Percentiles rank a stretch among this genome's conserved stretches.
Evolutionary conservation across 2,329 filamentous ascomycete genomes (phyloP).

Genomic region (Cercospora citrullina): DNA sequence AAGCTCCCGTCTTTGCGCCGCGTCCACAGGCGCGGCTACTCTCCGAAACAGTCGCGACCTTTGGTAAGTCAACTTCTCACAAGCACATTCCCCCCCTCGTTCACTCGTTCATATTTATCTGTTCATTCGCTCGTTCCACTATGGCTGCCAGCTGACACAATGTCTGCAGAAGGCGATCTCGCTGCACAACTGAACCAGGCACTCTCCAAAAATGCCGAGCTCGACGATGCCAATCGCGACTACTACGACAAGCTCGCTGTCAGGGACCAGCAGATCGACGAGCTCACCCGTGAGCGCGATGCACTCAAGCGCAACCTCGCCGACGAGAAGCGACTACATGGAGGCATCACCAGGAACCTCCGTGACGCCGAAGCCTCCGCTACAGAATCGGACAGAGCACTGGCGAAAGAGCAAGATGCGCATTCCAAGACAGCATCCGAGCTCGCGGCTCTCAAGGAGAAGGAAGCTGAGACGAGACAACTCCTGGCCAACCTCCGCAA

Average conservation of each 20-base stretch:
- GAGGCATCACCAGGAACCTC: background rate
- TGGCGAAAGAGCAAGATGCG: background rate
- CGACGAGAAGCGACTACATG: background rate
- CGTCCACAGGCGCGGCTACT: background rate
- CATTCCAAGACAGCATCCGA: background rate
- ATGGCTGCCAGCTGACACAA: conserved; percentile 6
- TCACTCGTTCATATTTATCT: background rate
- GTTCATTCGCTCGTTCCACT: background rate
- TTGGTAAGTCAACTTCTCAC: background rate
- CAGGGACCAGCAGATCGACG: background rate
- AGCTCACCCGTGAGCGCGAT: background rate
- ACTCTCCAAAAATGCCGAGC: conserved; percentile 1
- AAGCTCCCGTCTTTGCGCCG: background rate
- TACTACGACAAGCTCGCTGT: conserved; percentile 12
- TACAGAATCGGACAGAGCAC: background rate
- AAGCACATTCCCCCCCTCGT: background rate
- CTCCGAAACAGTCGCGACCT: background rate
- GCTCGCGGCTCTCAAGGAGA: background rate
- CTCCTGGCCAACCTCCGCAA: background rate
- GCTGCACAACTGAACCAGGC: background rate
- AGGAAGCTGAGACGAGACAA: background rate
- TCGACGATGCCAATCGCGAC: conserved; percentile 5
- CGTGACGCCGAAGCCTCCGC: background rate
- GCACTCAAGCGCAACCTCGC: background rate
- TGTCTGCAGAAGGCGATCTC: background rate